Percentiles rank a stretch among this genome's conserved stretches.
phyloP scores from a whole-genome alignment of 2,329 filamentous ascomycete species.

The Monilinia polystroma region DNA sequence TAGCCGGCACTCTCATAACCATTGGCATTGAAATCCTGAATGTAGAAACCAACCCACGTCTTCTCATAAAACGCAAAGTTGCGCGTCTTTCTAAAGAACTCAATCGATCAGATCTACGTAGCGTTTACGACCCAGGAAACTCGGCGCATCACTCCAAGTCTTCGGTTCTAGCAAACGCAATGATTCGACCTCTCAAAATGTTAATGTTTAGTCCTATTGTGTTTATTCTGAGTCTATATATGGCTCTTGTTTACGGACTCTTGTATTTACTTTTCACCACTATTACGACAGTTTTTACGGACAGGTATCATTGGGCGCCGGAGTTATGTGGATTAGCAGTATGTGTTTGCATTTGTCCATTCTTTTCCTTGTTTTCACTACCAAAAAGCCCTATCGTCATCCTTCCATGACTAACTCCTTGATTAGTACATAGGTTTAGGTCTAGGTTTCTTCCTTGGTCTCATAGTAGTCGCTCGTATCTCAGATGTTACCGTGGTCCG shows the following conservation, averaged over 20 bases:
- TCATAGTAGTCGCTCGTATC: constrained; percentile 45
- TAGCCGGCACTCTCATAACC: constrained; percentile 41
- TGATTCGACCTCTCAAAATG: constrained; percentile 52
- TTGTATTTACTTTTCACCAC: constrained; percentile 53
- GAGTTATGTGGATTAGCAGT: constrained; percentile 45
- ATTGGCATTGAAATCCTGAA: constrained; percentile 43
- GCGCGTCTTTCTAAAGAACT: constrained; percentile 47
- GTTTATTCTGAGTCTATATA: constrained; percentile 49
- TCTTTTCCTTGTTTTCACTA: neutral
- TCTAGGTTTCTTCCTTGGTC: constrained; percentile 44
- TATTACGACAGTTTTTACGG: constrained; percentile 48
- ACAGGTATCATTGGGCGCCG: constrained; percentile 45
- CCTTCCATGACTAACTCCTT: neutral
- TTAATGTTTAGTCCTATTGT: constrained; percentile 43
- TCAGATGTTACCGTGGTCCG: constrained; percentile 49
- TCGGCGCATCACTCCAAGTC: constrained; percentile 33
- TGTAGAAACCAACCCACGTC: constrained; percentile 49
- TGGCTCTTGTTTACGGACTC: constrained; percentile 53
- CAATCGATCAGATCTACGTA: constrained; percentile 44
- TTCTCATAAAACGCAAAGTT: constrained; percentile 53
- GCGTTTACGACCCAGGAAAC: constrained; percentile 45
- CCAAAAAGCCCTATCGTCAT: neutral
- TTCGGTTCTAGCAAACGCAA: constrained; percentile 42
- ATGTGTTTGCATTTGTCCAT: neutral
- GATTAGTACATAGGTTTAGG: constrained; percentile 46